Conservation (phyloP, 1,139 yeast genomes). For the Kodamaea sp. region DNA sequence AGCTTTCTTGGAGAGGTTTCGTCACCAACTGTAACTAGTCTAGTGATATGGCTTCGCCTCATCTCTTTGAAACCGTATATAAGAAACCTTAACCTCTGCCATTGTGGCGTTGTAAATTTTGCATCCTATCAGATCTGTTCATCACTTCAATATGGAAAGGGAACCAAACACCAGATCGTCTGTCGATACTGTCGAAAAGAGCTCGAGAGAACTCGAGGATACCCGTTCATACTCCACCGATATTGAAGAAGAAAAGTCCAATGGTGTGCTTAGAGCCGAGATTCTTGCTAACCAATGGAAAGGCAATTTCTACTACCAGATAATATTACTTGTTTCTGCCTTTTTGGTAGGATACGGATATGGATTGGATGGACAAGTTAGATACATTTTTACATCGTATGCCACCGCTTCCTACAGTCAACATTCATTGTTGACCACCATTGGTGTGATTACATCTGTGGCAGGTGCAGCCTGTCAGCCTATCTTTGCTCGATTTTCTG, state of each 20-base stretch:
- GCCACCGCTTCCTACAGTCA: slow-evolving; percentile 21
- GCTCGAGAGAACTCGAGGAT: too few species aligned
- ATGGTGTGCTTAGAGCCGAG: slow-evolving; percentile 38
- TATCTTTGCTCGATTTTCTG: slow-evolving; percentile 23
- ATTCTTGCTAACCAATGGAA: slow-evolving; percentile 32
- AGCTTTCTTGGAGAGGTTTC: too few species aligned
- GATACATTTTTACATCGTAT: slow-evolving; percentile 17
- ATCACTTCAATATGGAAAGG: too few species aligned
- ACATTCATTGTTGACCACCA: slow-evolving; percentile 22
- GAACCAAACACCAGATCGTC: too few species aligned
- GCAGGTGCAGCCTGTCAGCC: slow-evolving; percentile 27
- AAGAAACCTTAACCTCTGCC: too few species aligned
- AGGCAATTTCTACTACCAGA: slow-evolving; percentile 18
- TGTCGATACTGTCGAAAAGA: too few species aligned
- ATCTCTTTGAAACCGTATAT: too few species aligned
- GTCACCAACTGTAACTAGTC: too few species aligned
- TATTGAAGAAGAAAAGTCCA: slow-evolving; percentile 13
- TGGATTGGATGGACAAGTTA: slow-evolving; percentile 24
- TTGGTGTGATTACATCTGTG: slow-evolving; percentile 22
- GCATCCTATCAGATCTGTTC: too few species aligned
- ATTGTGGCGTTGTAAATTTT: too few species aligned
- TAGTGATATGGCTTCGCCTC: too few species aligned
- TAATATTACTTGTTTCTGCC: slow-evolving; percentile 21
- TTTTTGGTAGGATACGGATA: slow-evolving; percentile 34
- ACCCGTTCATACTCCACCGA: too few species aligned